Evolutionary conservation across 1,284 basidiomycete genomes (phyloP).

Genomic region (Neonothopanus nambi): DNA sequence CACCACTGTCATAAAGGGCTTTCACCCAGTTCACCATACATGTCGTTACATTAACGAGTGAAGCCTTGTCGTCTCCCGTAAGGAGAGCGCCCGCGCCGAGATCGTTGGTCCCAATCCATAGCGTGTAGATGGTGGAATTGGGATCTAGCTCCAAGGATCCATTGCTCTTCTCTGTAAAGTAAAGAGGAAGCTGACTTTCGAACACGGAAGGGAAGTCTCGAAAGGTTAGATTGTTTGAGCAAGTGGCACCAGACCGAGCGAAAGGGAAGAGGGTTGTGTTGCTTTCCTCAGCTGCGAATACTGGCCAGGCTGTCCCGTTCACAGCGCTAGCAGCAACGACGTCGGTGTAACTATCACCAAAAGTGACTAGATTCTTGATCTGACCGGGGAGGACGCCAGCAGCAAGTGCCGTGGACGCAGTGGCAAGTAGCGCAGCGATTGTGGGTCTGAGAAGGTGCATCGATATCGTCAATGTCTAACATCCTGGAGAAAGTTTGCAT

Average conservation of each 20-base stretch:
- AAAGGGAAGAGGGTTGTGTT: slow-evolving; percentile 39
- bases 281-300: slow-evolving; percentile 31
- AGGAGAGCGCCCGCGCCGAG: slow-evolving; percentile 40
- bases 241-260: slow-evolving; percentile 44
- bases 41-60: slow-evolving; percentile 39
- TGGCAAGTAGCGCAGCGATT: no score
- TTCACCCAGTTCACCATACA: slow-evolving; percentile 48
- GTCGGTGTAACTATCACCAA: slow-evolving; percentile 47
- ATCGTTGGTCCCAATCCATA: slow-evolving; percentile 53
- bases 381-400: slow-evolving; percentile 10
- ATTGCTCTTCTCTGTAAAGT: slow-evolving; percentile 29
- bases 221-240: slow-evolving; percentile 45
- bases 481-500: no score
- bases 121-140: slow-evolving; percentile 40
- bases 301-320: slow-evolving; percentile 35
- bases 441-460: slow-evolving; percentile 6
- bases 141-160: slow-evolving; percentile 29
- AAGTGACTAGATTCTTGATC: slow-evolving; percentile 42
- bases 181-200: slow-evolving; percentile 42
- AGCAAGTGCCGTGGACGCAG: neutral
- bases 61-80: slow-evolving; percentile 34
- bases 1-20: slow-evolving; percentile 39
- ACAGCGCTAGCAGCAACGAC: slow-evolving; percentile 13
- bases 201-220: slow-evolving; percentile 43
- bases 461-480: neutral